Base-by-base conservation (phyloP, 1,284 basidiomycete genomes). In the Leccinum laetum region DNA sequence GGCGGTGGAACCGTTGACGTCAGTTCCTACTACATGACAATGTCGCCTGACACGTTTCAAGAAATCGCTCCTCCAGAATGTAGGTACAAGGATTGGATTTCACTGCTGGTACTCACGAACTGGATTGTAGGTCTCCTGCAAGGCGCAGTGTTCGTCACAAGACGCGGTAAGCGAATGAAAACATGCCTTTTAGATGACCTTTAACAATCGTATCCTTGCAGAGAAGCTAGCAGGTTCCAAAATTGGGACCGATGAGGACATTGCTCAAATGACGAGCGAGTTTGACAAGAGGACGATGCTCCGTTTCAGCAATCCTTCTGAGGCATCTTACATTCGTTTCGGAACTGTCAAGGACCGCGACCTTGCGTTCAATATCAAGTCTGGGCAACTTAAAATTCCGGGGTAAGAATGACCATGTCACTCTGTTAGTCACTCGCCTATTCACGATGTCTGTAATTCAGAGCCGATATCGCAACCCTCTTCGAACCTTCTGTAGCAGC, bases 1-100 rank as follows among this genome's bases (percentile, higher is more conserved):
- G 82, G 83, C n/a, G 80, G 82, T 35, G 82, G 81, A 63, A 84
- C 82, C 1, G 71, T 84, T 24, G 82, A 84, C 61, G 57, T 82
- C 35, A 79, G 74, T 41, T 71, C 76, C 21, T 80, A 80, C 56
- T 72, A 69, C 41, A 70, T 73, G 70, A 69, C 67, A 18, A 29
- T 39, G 8, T 67, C 72, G 4, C 70, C 71, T 1, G 7, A 66
- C 2, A 24, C 24, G 1, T 69, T 77, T 14, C 68, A 76, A 64
- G 78, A 79, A 62, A 73, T 77, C 32, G 76, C 77, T 1, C 73
- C 77, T 3, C 65, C 67, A 18, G 72, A 77, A 64, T 79, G 78
- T 79, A 65, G 67, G 75, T n/a, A 35, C 26, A 26, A 26, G 3
- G 11, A 3, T 26, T 7, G 10, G n/a, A 9, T 10, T 13, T 9